A percentile compares a stretch with the other conserved stretches of the same genome.
phyloP scores from a whole-genome alignment of 257 asterid genomes.

The Galeopsis tetrahit region DNA sequence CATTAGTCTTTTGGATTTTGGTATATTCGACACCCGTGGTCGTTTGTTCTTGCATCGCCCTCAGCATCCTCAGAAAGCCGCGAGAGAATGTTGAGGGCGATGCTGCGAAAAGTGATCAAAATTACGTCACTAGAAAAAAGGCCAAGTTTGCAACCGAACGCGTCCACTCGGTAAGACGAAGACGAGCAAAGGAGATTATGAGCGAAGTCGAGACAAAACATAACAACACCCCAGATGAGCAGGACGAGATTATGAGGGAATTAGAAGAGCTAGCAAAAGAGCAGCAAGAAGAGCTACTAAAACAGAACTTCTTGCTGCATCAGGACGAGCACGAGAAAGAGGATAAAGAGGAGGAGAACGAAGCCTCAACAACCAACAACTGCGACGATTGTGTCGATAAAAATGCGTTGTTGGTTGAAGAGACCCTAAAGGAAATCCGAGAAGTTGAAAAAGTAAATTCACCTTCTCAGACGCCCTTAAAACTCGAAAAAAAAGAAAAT shows the following conservation, averaged over 20 bases:
- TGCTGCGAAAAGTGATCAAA: background rate
- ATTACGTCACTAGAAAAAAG: conserved; percentile 21
- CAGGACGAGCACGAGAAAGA: background rate
- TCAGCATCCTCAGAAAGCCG: conserved; percentile 33
- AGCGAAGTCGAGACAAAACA: conserved; percentile 42
- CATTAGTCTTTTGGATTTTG: conserved; percentile 63
- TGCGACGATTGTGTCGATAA: conserved; percentile 47
- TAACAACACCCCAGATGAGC: background rate
- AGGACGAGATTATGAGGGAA: background rate
- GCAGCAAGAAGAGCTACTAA: background rate
- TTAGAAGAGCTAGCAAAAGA: background rate
- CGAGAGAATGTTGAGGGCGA: conserved; percentile 23
- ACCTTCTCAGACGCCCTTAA: background rate
- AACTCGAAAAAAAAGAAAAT: conserved; percentile 27
- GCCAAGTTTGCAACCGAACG: conserved; percentile 33
- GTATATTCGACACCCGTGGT: conserved; percentile 48
- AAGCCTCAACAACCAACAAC: conserved; percentile 35
- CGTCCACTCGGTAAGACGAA: conserved; percentile 71
- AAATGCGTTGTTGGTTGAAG: conserved; percentile 43
- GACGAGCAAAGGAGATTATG: conserved; percentile 50
- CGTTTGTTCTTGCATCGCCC: conserved; percentile 33
- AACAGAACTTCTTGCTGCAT: background rate
- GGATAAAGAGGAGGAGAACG: conserved; percentile 43
- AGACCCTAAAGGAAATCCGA: conserved; percentile 57
- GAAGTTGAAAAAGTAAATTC: conserved; percentile 47